Evolutionary conservation across 495 filamentous ascomycete genomes (phyloP).

Genomic region (Hypoxylon fuscum): DNA sequence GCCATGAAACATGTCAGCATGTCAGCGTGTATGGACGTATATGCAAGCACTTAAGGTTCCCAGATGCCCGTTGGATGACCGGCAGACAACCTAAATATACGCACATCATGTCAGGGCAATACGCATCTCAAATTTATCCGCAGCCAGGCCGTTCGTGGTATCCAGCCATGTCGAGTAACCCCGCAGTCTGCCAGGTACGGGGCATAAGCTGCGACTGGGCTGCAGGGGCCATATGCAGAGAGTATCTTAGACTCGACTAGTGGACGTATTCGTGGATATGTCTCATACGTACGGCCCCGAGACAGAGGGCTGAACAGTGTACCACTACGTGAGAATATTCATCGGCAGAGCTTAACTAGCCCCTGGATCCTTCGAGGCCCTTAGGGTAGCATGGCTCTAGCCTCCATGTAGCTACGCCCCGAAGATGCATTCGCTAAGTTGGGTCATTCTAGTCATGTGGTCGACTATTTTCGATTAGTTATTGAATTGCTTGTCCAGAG

Average conservation of each 20-base stretch:
- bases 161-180: constrained; percentile 27
- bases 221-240: constrained; percentile 12
- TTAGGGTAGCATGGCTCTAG: background rate
- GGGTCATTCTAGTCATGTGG: constrained; percentile 31
- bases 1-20: constrained; percentile 17
- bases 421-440: constrained; percentile 25
- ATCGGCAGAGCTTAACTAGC: background rate
- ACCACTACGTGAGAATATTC: background rate
- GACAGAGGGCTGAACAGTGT: background rate
- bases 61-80: constrained; percentile 25
- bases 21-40: background rate
- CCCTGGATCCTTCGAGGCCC: background rate
- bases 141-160: constrained; percentile 5
- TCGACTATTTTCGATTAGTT: constrained; percentile 12
- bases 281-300: background rate
- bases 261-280: background rate
- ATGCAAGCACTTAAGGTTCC: constrained; percentile 33
- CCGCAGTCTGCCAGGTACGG: constrained; percentile 33
- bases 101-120: constrained; percentile 11
- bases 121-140: no score
- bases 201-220: constrained; percentile 11
- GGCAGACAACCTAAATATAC: constrained; percentile 26
- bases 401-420: constrained; percentile 21
- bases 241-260: background rate
- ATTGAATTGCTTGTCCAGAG: constrained; percentile 5